phyloP scores from a whole-genome alignment of 1,284 basidiomycete genomes.

The Tranzscheliella williamsii region DNA sequence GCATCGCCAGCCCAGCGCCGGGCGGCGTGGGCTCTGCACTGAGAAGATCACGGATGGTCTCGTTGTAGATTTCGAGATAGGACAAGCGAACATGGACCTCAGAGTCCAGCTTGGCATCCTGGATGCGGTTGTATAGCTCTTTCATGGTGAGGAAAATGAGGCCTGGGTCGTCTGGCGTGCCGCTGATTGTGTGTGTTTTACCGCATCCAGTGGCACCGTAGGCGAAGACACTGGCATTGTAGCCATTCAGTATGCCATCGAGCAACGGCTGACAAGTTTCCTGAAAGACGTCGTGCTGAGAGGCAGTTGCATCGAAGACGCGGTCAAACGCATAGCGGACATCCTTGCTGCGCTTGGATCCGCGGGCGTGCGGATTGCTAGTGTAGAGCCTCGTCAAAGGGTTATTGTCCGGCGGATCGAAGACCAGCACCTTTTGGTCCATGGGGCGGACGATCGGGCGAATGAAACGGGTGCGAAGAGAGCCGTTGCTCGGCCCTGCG shows the following conservation, averaged over 20 bases:
- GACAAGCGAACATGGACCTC: conserved; percentile 56
- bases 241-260: conserved; percentile 56
- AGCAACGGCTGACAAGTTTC: conserved; percentile 56
- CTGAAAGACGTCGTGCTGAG: conserved; percentile 53
- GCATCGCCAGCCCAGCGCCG: conserved; percentile 53
- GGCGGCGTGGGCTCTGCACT: conserved; percentile 53
- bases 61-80: conserved; percentile 61
- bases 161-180: conserved; percentile 54
- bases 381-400: conserved; percentile 42
- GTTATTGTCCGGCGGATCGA: conserved; percentile 56
- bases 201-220: conserved; percentile 60
- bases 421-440: conserved; percentile 59
- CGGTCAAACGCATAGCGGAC: conserved; percentile 60
- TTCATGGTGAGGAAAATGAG: conserved; percentile 61
- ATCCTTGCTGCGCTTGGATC: conserved; percentile 40
- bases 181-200: conserved; percentile 61
- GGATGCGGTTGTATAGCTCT: conserved; percentile 57
- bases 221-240: conserved; percentile 60
- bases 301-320: conserved; percentile 50
- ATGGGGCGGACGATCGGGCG: conserved; percentile 56
- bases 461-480: conserved; percentile 43
- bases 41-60: conserved; percentile 58
- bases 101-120: conserved; percentile 45
- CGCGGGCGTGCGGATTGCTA: conserved; percentile 18
- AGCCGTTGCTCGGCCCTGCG: conserved; percentile 6